Evolutionary conservation across 2,329 filamentous ascomycete species (phyloP), one percentile per base, ranked within the genome.

Genomic region (Coleophoma eucalyptorum): DNA sequence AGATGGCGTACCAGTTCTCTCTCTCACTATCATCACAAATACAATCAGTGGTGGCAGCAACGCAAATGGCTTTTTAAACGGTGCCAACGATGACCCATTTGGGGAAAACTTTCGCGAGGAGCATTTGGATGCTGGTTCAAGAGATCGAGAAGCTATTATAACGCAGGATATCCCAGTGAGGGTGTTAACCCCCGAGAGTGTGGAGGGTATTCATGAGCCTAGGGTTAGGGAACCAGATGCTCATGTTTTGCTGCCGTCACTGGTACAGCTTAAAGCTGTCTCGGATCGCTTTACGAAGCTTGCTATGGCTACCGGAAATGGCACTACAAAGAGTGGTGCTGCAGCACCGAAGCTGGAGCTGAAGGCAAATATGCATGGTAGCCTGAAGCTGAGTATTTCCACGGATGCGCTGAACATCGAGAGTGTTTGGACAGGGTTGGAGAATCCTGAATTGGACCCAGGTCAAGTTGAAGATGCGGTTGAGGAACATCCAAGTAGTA

Each of bases 141-240:
- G 87, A 50, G 89, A 93, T 63, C 86, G 90, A 60, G 92, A 97
- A 67, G 96, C 94, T 55, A 80, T 95, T 60, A 88, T 99, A 63
- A 96, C 91, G 1, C 94, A 99, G 65, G 91, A 97, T 69, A 88
- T 99, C 37, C 94, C 94, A n/a, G 87, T 97, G 41, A 86, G 92
- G 16, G 91, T 99, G 1, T 80, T 99, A 10, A 84, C 89, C 51
- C 85, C 89, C 2, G 83, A 87, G 48, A 87, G 83, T 0, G 90
- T 97, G n/a, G 89, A 94, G 63, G 88, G 85, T n/a, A 84, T 97
- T 55, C 90, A 96, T 72, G 93, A 99, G 72, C 94, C 94, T 13
- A 84, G 86, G 54, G 90, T 92, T 52, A 86, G 90, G 52, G 91
- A 96, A 61, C 90, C 93, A 37, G 94, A 97, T 63, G 92, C 97